Conservation (phyloP, 148 eudicot species). For the Chenopodium album region DNA sequence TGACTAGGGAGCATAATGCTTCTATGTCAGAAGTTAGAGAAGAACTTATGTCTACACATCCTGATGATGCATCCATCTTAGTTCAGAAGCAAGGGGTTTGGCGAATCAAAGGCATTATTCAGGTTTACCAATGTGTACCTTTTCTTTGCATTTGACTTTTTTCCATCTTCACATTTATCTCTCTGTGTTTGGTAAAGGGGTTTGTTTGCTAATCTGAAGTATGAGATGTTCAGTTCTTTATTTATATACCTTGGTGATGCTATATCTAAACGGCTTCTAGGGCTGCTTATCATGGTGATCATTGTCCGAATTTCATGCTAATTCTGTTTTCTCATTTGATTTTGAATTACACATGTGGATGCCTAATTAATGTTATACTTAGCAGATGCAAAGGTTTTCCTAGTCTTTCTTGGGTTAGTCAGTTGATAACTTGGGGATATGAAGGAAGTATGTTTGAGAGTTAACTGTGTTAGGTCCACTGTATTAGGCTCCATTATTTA, state of each 20-base stretch:
- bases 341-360: neutral
- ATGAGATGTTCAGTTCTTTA: neutral
- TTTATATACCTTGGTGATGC: too few relatives aligned
- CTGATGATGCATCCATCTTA: conserved; percentile 63
- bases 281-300: neutral
- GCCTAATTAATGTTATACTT: neutral
- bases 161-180: neutral
- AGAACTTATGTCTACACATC: conserved; percentile 51
- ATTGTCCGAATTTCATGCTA: neutral
- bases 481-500: neutral
- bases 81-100: conserved; percentile 54
- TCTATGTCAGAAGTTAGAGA: conserved; percentile 51
- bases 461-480: neutral
- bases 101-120: conserved; percentile 83
- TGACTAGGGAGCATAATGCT: conserved; percentile 79
- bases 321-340: neutral
- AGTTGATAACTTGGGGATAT: neutral
- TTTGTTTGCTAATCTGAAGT: neutral
- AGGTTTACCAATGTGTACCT: conserved; percentile 42
- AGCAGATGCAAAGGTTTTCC: neutral
- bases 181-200: neutral
- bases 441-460: neutral
- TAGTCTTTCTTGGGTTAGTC: neutral
- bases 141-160: neutral
- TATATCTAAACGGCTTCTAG: neutral